Evolutionary conservation across 371 early-diverging fungal genomes (phyloP), one percentile per base, ranked within the genome.

Genomic region (Mucor circinelloides): DNA sequence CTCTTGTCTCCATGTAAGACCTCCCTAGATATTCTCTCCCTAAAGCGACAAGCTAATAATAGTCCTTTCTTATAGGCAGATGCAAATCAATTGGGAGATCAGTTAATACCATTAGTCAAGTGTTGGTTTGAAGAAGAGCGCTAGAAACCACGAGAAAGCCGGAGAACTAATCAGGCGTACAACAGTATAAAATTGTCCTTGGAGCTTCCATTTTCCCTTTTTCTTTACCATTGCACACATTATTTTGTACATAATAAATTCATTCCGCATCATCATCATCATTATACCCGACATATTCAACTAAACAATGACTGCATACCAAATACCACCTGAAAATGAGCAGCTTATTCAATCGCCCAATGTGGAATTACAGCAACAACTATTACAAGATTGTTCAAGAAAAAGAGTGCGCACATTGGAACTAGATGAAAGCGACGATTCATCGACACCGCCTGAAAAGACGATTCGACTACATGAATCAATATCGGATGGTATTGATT

Each of bases 71-170:
- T 6, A 28, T 54, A 54, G 54, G 54, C 13, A 9, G 55, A 60
- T 55, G 64, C 65, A 36, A 54, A 64, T 21, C 57, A 72, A 52
- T 21, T 72, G 12, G 72, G 72, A 40, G 61, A 64, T 8, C 61
- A 68, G 32, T 21, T 72, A 27, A 59, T 52, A 6, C 57, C 72
- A 15, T 55, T 68, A 40, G 36, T 64, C 17, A 58, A 68, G 12
- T 68, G 50, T 57, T 68, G 72, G 62, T 72, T 72, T 64, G 56
- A 60, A 46, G 32, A 32, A 58, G 46, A 19, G 9, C 46, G 19
- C 0, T 19, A 46, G 46, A 46, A 46, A 9, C 3, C 46, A 46
- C 46, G 46, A 46, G 46, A 46, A 46, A 46, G 46, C 46, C 46
- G 46, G 46, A 46, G 46, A 46, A 46, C 46, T 46, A 44, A 44